Conservation (phyloP, 2,329 filamentous ascomycete genomes). For the Passalora sequoiae region DNA sequence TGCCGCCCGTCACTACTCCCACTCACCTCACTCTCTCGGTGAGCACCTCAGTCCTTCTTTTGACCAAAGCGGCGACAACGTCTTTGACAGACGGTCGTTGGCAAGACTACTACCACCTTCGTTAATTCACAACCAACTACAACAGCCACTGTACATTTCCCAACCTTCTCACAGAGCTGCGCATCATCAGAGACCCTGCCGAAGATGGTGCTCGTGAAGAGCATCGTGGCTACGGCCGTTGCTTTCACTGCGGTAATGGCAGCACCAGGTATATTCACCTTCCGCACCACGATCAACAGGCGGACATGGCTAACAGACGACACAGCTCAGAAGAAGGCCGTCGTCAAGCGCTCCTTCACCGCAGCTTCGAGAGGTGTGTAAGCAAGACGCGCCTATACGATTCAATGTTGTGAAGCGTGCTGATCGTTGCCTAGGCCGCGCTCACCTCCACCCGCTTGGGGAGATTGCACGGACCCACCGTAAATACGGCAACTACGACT, state of each 20-base stretch:
- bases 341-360: constrained; percentile 57
- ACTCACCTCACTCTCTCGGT: neutral
- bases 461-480: constrained; percentile 62
- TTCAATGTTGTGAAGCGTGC: too few relatives aligned
- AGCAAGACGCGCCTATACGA: too few relatives aligned
- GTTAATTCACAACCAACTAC: neutral
- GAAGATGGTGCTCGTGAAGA: neutral
- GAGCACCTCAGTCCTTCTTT: neutral
- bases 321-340: constrained; percentile 9
- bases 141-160: too few relatives aligned
- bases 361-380: constrained; percentile 48
- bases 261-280: constrained; percentile 20
- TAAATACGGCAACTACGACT: constrained; percentile 47
- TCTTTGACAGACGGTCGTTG: neutral
- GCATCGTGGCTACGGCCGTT: constrained; percentile 46
- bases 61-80: neutral
- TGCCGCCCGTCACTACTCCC: too few relatives aligned
- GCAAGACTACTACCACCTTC: neutral
- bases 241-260: constrained; percentile 47
- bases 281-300: constrained; percentile 18
- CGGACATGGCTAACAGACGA: neutral
- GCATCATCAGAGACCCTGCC: too few relatives aligned
- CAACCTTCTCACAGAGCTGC: too few relatives aligned
- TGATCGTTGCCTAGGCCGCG: too few relatives aligned
- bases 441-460: constrained; percentile 55